These are phyloP conservation scores for Anthracocystis walkeri DNA, from an alignment of 1,284 basidiomycete genomes.

Conservation along the genomic window DNA sequence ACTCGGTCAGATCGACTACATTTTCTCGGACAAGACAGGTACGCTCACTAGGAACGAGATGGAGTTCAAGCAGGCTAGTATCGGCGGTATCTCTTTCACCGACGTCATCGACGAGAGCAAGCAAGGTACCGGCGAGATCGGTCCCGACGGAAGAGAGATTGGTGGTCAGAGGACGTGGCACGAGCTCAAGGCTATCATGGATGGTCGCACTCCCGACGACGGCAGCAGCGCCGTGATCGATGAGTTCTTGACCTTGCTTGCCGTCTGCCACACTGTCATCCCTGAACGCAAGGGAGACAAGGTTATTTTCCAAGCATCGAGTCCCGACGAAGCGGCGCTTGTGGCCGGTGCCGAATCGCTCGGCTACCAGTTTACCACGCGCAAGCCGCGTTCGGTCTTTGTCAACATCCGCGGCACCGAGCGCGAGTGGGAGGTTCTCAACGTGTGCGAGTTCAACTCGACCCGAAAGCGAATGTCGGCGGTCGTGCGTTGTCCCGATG, in stretches of 20 bases:
- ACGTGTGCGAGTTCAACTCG: constrained; percentile 99
- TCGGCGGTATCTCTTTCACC: constrained; percentile 89
- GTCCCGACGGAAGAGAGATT: constrained; percentile 65
- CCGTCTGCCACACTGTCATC: constrained; percentile 98
- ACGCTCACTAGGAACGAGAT: constrained; percentile 96
- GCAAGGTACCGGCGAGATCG: constrained; percentile 73
- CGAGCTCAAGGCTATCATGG: constrained; percentile 76
- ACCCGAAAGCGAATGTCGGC: constrained; percentile 98
- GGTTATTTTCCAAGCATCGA: constrained; percentile 89
- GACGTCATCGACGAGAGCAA: constrained; percentile 87
- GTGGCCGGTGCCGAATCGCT: constrained; percentile 92
- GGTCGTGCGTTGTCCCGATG: constrained; percentile 85
- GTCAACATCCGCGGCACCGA: constrained; percentile 81
- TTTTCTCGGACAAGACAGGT: constrained; percentile 98
- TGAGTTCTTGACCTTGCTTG: constrained; percentile 90
- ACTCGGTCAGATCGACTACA: constrained; percentile 97
- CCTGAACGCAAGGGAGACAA: constrained; percentile 81
- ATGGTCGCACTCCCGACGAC: constrained; percentile 70
- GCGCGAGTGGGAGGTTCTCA: constrained; percentile 89
- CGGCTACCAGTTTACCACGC: constrained; percentile 91
- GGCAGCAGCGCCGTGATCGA: constrained; percentile 75
- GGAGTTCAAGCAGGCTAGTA: constrained; percentile 93
- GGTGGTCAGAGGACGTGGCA: constrained; percentile 81
- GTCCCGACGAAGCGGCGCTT: constrained; percentile 96
- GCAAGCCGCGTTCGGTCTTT: constrained; percentile 95